Base-by-base conservation (phyloP, 2,329 filamentous ascomycete species). In the Aspergillus fumigatus region DNA sequence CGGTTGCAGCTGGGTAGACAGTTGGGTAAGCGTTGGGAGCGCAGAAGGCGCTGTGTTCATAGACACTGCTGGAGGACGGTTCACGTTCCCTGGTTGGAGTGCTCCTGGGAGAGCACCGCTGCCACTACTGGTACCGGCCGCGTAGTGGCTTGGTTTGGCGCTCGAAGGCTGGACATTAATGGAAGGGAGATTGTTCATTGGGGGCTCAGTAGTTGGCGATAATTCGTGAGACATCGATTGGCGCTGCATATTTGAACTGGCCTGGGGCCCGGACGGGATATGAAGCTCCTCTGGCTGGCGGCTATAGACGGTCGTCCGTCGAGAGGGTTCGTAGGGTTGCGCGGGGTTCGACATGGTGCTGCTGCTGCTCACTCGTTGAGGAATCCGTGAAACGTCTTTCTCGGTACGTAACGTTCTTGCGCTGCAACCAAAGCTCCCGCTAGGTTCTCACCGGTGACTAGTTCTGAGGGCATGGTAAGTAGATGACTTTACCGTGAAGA, bases 101-200 rank as follows among this genome's bases (percentile, higher is more conserved):
- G 84, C 81, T 57, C 84, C 84, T 19, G 86, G 86, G 4, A 88
- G 72, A 55, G 76, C 71, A 51, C 50, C 64, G 58, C 70, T 69
- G 48, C 73, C 73, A 66, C 54, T 73, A 65, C 65, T 69, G 56
- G 71, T 75, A 51, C 72, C 70, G 56, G 65, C 68, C 53, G 75
- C 71, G 67, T 80, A 83, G 58, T 82, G 80, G 29, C 70, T 65
- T 54, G 71, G 68, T 54, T 79, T 75, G 25, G 81, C 75, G 21
- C 77, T 79, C n/a, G 80, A 78, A 63, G 85, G 81, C 62, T 87
- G 84, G 50, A 87, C 75, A 65, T 79, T 85, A 68, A 87, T 84
- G 51, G 82, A 79, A 52, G 83, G 82, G 54, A 78, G 75, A 58
- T 77, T 75, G 52, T 71, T 75, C 49, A 73, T 70, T 55, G 74